Conservation (phyloP, 768 basidiomycete genomes). For the Paxillus rubicundulus region DNA sequence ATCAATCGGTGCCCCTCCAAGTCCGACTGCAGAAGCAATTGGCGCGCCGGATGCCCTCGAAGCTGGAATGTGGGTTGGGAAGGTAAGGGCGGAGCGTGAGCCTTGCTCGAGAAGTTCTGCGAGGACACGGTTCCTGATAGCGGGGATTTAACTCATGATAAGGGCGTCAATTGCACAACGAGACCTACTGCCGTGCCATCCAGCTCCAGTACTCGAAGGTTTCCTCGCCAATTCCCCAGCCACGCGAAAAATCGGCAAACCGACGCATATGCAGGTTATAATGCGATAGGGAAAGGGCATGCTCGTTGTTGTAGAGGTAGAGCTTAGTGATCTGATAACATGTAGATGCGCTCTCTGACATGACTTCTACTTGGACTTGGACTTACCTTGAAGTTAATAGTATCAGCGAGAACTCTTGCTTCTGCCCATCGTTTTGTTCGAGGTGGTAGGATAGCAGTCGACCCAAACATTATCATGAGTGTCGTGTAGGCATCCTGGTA, state of each 20-base stretch:
- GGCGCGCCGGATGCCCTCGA: slow-evolving; percentile 27
- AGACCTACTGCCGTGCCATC: slow-evolving; percentile 83
- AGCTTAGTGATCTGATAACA: slow-evolving; percentile 74
- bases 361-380: not conserved
- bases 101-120: slow-evolving; percentile 91
- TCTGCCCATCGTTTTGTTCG: slow-evolving; percentile 98
- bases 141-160: not conserved
- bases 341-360: not conserved
- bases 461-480: slow-evolving; percentile 85
- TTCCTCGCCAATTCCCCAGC: slow-evolving; percentile 96
- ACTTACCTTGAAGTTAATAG: slow-evolving; percentile 82
- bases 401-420: slow-evolving; percentile 94
- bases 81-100: slow-evolving; percentile 54
- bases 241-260: slow-evolving; percentile 82
- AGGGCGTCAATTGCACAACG: not conserved
- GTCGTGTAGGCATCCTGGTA: slow-evolving; percentile 91
- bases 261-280: slow-evolving; percentile 82
- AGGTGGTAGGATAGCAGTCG: slow-evolving; percentile 80
- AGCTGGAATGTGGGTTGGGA: slow-evolving; percentile 57
- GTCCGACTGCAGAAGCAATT: slow-evolving; percentile 17
- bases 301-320: slow-evolving; percentile 88
- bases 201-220: slow-evolving; percentile 98
- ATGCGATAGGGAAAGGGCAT: slow-evolving; percentile 73
- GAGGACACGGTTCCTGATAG: slow-evolving; percentile 74
- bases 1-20: slow-evolving; percentile 37